Base-by-base conservation (phyloP, 2,329 filamentous ascomycete genomes). In the Phialophora tarda region DNA sequence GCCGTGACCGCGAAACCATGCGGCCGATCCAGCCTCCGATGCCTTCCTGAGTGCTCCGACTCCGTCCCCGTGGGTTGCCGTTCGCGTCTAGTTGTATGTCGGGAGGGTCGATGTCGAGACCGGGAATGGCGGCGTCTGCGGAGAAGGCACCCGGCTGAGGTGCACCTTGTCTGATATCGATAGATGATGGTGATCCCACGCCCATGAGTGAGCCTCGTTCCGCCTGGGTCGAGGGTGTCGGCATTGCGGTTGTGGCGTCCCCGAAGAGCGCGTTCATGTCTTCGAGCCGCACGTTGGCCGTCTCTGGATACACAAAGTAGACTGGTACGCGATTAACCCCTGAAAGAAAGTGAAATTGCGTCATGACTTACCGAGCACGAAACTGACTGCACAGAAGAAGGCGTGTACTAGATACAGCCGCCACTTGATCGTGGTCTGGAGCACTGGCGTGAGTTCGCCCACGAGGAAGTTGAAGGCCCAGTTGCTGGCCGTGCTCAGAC, bases 391-490 rank as follows among this genome's bases (percentile, higher is more conserved):
- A 77, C 95, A 99, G 82, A 97, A 98, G 78, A 98, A 97, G 1
- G 95, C 95, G 78, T 99, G 95, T 17, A 99, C 84, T 56, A 99
- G 85, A 75, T 99, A 99, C 67, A 98, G 83, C 38, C 95, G 88
- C 95, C 95, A 99, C 74, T 90, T 87, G 74, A 99, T 98, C 80
- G 85, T 88, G 74, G 95, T 92, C 78, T 99, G 94, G 66, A 98
- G 82, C 62, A 98, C 88, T 1, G 95, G 95, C 0, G 95, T 99
- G 84, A 98, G 87, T 79, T 96, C 92, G 72, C 95, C 95, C 3
- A 98, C 95, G 28, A 98, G 83, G 91, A 93, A 99, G 80, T 99
- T 99, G 80, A 95, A 97, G 1, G 94, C 93, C 95, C 95, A 99
- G 77, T 99, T 99, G 34, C 93, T 89, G 21, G 95, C 95, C 1